phyloP scores from a whole-genome alignment of 805 yeast species.

The Ogataea methanolica region DNA sequence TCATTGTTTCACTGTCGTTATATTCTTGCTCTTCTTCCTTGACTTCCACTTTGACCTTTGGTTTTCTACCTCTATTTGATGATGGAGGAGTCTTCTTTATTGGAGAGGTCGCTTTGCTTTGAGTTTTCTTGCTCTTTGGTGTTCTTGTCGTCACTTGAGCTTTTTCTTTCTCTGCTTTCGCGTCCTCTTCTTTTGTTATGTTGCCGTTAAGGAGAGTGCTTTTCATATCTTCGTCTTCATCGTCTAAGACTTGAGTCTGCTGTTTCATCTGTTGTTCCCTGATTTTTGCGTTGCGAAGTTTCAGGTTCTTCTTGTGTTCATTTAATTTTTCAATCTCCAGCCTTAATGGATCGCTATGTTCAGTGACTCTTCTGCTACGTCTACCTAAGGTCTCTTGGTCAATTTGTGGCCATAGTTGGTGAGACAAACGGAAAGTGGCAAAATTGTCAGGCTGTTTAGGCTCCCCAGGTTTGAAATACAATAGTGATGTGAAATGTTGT shows the following conservation, averaged over 20 bases:
- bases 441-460: conserved; percentile 33
- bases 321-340: conserved; percentile 17
- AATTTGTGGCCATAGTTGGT: conserved; percentile 37
- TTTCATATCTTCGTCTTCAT: neutral
- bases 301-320: neutral
- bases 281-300: conserved; percentile 1
- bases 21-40: neutral
- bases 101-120: no score
- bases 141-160: no score
- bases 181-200: neutral
- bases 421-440: conserved; percentile 27
- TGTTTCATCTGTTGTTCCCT: neutral
- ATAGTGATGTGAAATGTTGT: conserved; percentile 54
- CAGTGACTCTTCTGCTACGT: conserved; percentile 21
- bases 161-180: neutral
- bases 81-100: no score
- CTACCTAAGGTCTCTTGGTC: conserved; percentile 20
- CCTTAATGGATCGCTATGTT: conserved; percentile 21
- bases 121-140: no score
- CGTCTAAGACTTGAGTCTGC: neutral
- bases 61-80: no score
- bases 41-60: neutral
- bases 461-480: conserved; percentile 53
- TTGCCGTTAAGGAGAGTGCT: neutral
- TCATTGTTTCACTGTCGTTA: neutral